These are phyloP conservation scores for Spizellomyces sp. DNA, from an alignment of 192 early-diverging fungal genomes.

Conservation along the genomic window DNA sequence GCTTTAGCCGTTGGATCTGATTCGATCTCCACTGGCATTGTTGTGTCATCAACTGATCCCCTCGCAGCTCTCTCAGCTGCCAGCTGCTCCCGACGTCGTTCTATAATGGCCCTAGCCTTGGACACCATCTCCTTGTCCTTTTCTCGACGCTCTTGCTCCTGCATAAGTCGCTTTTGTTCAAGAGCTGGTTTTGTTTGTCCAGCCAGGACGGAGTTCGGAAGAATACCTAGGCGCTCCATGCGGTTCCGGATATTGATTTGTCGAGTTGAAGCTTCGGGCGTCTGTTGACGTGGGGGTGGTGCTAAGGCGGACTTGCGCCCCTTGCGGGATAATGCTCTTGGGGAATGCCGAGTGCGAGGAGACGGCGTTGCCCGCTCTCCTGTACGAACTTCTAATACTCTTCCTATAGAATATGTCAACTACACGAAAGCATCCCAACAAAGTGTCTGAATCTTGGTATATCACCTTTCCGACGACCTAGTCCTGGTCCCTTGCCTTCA, in stretches of 20 bases:
- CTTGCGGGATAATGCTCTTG: neutral
- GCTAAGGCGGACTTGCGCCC: slow-evolving; percentile 4
- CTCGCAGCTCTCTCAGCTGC: slow-evolving; percentile 16
- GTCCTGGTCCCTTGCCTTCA: slow-evolving; percentile 4
- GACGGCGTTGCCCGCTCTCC: neutral
- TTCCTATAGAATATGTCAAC: neutral
- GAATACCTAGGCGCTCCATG: slow-evolving; percentile 36
- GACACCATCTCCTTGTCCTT: slow-evolving; percentile 29
- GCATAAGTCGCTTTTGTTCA: slow-evolving; percentile 20
- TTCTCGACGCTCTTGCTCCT: slow-evolving; percentile 15
- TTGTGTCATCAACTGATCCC: neutral
- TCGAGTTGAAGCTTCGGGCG: neutral
- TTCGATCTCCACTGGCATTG: neutral
- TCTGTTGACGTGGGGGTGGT: neutral
- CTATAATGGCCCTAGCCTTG: slow-evolving; percentile 25
- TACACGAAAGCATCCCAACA: neutral
- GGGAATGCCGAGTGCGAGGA: neutral
- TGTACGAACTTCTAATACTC: neutral
- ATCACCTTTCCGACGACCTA: neutral
- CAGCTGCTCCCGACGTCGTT: slow-evolving; percentile 14
- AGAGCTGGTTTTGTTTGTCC: slow-evolving; percentile 20
- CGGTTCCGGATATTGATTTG: slow-evolving; percentile 29
- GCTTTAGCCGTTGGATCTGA: slow-evolving; percentile 8
- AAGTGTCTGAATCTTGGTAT: neutral
- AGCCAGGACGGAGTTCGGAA: slow-evolving; percentile 45